Percentiles rank a stretch among this genome's conserved stretches.
These are phyloP conservation scores for Populus ilicifolia DNA, from an alignment of 345 rosid genomes.

Conservation along the genomic window DNA sequence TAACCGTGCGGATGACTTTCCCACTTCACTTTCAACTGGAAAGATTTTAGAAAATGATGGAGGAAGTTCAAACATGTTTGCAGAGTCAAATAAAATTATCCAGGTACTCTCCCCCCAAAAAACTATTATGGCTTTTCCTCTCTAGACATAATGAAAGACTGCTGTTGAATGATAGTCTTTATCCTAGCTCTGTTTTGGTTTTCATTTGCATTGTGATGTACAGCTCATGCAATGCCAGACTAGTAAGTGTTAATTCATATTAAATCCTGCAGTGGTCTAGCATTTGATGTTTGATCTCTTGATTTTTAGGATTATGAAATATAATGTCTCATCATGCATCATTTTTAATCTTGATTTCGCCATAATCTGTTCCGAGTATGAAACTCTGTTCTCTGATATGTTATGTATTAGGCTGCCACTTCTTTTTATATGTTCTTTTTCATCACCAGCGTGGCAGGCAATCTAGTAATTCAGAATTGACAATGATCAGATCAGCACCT, in stretches of 20 bases:
- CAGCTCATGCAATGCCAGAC: neutral
- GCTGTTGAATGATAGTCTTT: neutral
- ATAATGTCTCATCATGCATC: conserved; percentile 15
- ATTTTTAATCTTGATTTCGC: conserved; percentile 1
- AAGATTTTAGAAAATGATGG: conserved; percentile 47
- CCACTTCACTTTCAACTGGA: conserved; percentile 32
- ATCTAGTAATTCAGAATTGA: conserved; percentile 38
- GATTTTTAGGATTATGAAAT: neutral
- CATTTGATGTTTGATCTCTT: neutral
- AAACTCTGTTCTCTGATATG: neutral
- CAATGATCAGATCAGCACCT: conserved; percentile 45
- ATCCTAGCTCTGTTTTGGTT: neutral
- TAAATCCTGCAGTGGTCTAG: neutral
- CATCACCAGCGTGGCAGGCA: conserved; percentile 51
- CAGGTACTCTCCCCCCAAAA: conserved; percentile 39
- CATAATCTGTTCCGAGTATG: neutral
- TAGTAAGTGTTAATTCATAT: neutral
- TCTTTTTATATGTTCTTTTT: neutral
- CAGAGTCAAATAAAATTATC: conserved; percentile 39
- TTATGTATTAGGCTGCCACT: neutral
- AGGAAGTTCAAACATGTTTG: conserved; percentile 38
- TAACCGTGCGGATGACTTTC: conserved; percentile 37
- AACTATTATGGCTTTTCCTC: neutral
- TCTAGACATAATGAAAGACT: neutral
- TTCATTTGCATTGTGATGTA: neutral